A percentile compares a stretch with the other conserved stretches of the same genome.
Evolutionary conservation across 495 filamentous ascomycete genomes (phyloP).

Genomic region (Bacidia gigantensis): DNA sequence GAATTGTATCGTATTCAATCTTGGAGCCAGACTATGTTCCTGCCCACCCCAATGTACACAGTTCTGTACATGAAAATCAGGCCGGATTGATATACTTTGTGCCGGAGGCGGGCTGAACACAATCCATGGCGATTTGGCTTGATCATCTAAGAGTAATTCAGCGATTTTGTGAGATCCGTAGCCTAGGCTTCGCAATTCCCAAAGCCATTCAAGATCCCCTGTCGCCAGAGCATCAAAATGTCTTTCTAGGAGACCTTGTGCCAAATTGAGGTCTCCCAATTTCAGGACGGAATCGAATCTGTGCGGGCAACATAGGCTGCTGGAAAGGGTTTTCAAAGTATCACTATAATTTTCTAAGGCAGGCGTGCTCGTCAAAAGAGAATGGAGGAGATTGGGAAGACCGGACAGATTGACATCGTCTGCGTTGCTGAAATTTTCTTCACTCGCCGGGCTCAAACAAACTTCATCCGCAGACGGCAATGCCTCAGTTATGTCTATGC

Average conservation of each 20-base stretch:
- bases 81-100: not conserved
- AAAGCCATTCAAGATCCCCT: not conserved
- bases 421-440: too few species aligned
- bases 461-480: too few species aligned
- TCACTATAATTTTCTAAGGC: too few species aligned
- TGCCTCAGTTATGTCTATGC: too few species aligned
- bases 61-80: not conserved
- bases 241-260: not conserved
- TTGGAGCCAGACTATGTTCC: not conserved
- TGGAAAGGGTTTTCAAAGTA: not conserved
- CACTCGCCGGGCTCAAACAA: too few species aligned
- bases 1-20: not conserved
- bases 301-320: not conserved
- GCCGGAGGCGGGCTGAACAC: not conserved
- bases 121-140: not conserved
- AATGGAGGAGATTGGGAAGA: too few species aligned
- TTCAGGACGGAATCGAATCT: not conserved
- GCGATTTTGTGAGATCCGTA: not conserved
- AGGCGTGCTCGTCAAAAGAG: too few species aligned
- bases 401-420: too few species aligned
- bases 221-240: not conserved
- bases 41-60: not conserved
- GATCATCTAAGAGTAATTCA: not conserved
- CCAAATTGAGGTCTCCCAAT: not conserved
- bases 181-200: not conserved